Evolutionary conservation across 805 yeast genomes (phyloP).

Genomic region (Yamadazyma sp.): DNA sequence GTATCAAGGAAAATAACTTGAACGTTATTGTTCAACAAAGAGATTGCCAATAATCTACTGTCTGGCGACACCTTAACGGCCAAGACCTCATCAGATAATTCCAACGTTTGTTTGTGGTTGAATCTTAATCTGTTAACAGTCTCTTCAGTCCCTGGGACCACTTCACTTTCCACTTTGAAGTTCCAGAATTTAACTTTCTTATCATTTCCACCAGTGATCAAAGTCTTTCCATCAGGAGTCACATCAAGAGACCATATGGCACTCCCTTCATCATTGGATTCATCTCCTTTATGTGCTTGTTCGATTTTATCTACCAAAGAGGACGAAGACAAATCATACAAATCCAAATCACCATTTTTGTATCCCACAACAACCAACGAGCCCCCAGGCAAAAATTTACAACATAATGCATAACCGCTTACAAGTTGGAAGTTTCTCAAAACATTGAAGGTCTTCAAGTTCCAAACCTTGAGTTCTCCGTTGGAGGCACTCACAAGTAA

Average conservation of each 20-base stretch:
- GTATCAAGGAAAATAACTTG: conserved; percentile 89
- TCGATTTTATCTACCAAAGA: conserved; percentile 67
- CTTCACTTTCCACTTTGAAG: conserved; percentile 62
- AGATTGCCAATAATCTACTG: conserved; percentile 71
- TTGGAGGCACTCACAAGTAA: conserved; percentile 87
- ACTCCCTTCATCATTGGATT: conserved; percentile 32
- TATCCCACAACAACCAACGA: conserved; percentile 84
- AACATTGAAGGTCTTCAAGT: conserved; percentile 67
- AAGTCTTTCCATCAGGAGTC: conserved; percentile 77
- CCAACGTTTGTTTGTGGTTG: conserved; percentile 76
- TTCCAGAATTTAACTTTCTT: conserved; percentile 89
- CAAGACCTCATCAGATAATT: conserved; percentile 81
- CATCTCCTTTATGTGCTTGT: conserved; percentile 55
- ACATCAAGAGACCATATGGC: conserved; percentile 92
- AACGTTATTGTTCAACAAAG: conserved; percentile 90
- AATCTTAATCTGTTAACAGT: conserved; percentile 56
- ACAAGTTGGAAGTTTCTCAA: conserved; percentile 71
- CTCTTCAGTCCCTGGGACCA: conserved; percentile 66
- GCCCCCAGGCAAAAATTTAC: conserved; percentile 89
- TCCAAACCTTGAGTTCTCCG: conserved; percentile 89
- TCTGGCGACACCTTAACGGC: conserved; percentile 81
- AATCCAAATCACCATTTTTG: conserved; percentile 78
- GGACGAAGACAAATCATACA: conserved; percentile 85
- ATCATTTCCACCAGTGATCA: conserved; percentile 94
- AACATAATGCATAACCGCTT: conserved; percentile 81